These are phyloP conservation scores for Fusarium proliferatum DNA, from an alignment of 2,329 filamentous ascomycete genomes.

Conservation along the genomic window DNA sequence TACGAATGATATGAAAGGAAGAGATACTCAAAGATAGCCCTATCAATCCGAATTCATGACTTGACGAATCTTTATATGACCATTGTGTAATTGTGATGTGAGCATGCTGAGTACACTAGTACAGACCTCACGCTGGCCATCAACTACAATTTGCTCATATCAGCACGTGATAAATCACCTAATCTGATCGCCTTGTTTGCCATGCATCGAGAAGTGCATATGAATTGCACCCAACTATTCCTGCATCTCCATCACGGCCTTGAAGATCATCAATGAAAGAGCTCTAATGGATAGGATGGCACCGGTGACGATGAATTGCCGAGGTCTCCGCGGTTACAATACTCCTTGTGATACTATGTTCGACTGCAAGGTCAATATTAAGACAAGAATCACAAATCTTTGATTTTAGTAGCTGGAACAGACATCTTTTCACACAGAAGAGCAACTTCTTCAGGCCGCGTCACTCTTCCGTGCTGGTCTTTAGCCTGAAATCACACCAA, in stretches of 20 bases:
- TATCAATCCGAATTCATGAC: conserved; percentile 23
- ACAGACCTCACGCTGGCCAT: background rate
- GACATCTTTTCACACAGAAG: background rate
- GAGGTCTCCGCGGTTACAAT: background rate
- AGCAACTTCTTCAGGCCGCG: background rate
- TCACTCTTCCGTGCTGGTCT: no score
- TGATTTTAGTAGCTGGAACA: background rate
- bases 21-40: conserved; percentile 18
- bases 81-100: background rate
- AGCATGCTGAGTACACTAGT: background rate
- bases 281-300: background rate
- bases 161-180: background rate
- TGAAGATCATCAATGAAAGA: background rate
- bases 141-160: background rate
- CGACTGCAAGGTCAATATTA: background rate
- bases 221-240: no score
- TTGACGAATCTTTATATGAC: background rate
- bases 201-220: background rate
- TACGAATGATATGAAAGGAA: conserved; percentile 15
- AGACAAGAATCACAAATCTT: background rate
- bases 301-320: background rate
- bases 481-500: no score
- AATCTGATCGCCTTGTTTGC: background rate
- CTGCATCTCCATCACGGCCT: background rate
- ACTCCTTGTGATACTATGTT: no score